A percentile compares a stretch with the other conserved stretches of the same genome.
Evolutionary conservation across 1,139 yeast genomes (phyloP).

Genomic region (Yamadazyma kanchanaburiensis): DNA sequence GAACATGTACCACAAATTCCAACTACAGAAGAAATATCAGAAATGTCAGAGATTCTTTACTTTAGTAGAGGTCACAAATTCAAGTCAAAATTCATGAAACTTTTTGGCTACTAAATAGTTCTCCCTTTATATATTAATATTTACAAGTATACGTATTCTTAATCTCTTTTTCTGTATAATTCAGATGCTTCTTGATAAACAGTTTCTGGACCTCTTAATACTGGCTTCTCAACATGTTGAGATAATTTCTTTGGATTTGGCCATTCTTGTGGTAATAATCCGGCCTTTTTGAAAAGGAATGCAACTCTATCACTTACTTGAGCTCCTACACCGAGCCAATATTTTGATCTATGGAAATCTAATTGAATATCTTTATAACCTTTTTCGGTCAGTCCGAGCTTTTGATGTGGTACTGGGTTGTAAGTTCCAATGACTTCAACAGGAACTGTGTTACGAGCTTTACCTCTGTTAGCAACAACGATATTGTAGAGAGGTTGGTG

Average conservation of each 20-base stretch:
- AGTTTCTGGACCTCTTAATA: conserved; percentile 23
- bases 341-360: conserved; percentile 88
- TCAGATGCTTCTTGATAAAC: conserved; percentile 27
- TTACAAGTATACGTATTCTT: too few relatives aligned
- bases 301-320: conserved; percentile 85
- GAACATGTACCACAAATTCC: too few relatives aligned
- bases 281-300: conserved; percentile 74
- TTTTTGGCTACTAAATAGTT: too few relatives aligned
- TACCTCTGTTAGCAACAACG: conserved; percentile 73
- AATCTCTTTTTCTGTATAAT: too few relatives aligned
- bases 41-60: too few relatives aligned
- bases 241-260: conserved; percentile 44
- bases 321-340: conserved; percentile 99
- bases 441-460: conserved; percentile 82
- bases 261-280: conserved; percentile 74
- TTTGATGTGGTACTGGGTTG: conserved; percentile 76
- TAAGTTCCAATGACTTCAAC: conserved; percentile 95
- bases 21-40: too few relatives aligned
- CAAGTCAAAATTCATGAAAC: too few relatives aligned
- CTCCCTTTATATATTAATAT: too few relatives aligned
- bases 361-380: conserved; percentile 78
- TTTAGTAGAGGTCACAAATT: too few relatives aligned
- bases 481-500: conserved; percentile 88
- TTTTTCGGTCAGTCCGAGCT: conserved; percentile 56
- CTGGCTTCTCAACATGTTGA: conserved; percentile 31